These are phyloP conservation scores for Entomortierella chlamydospora DNA, from an alignment of 192 early-diverging fungal genomes.

Conservation along the genomic window DNA sequence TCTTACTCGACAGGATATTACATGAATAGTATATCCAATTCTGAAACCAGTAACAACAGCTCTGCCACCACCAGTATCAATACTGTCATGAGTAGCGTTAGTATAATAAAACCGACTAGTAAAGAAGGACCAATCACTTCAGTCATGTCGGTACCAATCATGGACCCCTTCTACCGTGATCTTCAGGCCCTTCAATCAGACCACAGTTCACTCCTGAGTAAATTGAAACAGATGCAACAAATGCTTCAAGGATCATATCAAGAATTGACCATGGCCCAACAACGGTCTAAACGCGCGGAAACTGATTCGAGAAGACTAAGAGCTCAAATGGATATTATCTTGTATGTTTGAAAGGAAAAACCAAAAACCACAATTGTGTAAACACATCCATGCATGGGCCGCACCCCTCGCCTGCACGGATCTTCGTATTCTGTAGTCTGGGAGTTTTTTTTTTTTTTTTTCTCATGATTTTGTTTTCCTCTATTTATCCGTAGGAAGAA, in stretches of 20 bases:
- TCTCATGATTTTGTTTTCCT: not conserved
- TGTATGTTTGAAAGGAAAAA: slow-evolving; percentile 15
- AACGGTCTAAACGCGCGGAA: slow-evolving; percentile 32
- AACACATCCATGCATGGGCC: not conserved
- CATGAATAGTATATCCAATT: too few species aligned
- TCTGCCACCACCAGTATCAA: not conserved
- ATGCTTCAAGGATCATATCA: slow-evolving; percentile 29
- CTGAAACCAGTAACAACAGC: too few species aligned
- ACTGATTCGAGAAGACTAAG: slow-evolving; percentile 14
- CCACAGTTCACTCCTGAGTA: slow-evolving; percentile 6
- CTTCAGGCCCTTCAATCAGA: slow-evolving; percentile 25
- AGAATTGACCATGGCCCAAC: slow-evolving; percentile 25
- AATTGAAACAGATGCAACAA: slow-evolving; percentile 39
- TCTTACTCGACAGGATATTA: too few species aligned
- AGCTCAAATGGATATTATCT: slow-evolving; percentile 22
- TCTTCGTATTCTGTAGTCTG: too few species aligned
- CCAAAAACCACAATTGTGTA: not conserved
- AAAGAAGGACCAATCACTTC: slow-evolving; percentile 7
- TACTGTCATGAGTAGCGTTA: not conserved
- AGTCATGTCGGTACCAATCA: slow-evolving; percentile 29
- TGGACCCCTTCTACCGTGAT: slow-evolving; percentile 33
- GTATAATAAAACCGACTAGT: not conserved
- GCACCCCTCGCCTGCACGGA: not conserved
- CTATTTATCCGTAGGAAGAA: slow-evolving; percentile 29
- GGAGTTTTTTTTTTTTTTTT: not conserved